These are phyloP conservation scores for Heritiera littoralis DNA, from an alignment of 345 rosid species.

Conservation along the genomic window DNA sequence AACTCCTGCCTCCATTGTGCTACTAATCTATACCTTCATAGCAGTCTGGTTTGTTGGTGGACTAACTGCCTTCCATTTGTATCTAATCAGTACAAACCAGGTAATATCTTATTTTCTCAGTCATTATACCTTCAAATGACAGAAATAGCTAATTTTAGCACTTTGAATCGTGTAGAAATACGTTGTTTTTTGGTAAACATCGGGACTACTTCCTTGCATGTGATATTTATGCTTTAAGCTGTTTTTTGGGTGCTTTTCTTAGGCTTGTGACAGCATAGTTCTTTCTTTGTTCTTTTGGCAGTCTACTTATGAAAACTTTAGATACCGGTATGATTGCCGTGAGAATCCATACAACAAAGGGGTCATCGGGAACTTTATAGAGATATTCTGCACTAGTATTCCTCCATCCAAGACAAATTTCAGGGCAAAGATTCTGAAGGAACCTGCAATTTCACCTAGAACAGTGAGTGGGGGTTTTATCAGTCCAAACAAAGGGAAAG, in stretches of 20 bases:
- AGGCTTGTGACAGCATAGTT: not conserved
- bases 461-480: slow-evolving; percentile 37
- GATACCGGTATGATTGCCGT: slow-evolving; percentile 63
- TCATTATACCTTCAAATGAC: not conserved
- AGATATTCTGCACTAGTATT: slow-evolving; percentile 65
- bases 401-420: slow-evolving; percentile 75
- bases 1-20: slow-evolving; percentile 84
- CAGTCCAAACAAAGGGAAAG: slow-evolving; percentile 54
- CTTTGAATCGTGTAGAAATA: not conserved
- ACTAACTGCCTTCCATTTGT: slow-evolving; percentile 70
- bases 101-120: slow-evolving; percentile 30
- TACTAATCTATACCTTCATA: slow-evolving; percentile 66
- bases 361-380: slow-evolving; percentile 59
- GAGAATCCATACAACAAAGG: slow-evolving; percentile 83
- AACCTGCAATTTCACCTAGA: slow-evolving; percentile 53
- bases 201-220: not conserved
- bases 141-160: not conserved
- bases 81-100: slow-evolving; percentile 89
- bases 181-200: not conserved
- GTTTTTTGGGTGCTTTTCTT: not conserved
- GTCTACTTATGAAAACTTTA: slow-evolving; percentile 93
- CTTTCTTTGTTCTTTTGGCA: slow-evolving; percentile 42
- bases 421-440: slow-evolving; percentile 64
- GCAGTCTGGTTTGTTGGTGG: slow-evolving; percentile 94
- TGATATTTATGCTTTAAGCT: not conserved